Conservation (phyloP, 1,139 yeast species). For the Yamadazyma pseudoaaseri region DNA sequence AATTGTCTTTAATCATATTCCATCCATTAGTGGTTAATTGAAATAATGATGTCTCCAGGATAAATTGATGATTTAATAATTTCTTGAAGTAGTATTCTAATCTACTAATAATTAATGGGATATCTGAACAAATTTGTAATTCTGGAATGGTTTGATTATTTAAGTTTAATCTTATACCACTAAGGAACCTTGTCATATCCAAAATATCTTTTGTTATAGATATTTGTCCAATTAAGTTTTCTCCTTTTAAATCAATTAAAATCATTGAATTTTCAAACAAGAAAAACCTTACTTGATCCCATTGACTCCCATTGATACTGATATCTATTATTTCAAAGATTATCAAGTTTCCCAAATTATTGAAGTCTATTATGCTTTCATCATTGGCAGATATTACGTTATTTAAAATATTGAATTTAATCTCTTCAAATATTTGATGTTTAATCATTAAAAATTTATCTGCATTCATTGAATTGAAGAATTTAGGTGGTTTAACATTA, state of each 20-base stretch:
- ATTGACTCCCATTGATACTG: constrained; percentile 33
- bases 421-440: constrained; percentile 16
- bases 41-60: constrained; percentile 31
- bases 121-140: constrained; percentile 34
- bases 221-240: constrained; percentile 33
- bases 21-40: constrained; percentile 56
- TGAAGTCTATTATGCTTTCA: constrained; percentile 14
- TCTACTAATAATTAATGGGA: constrained; percentile 36
- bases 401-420: constrained; percentile 14
- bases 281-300: constrained; percentile 37
- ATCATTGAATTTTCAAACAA: constrained; percentile 42
- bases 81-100: constrained; percentile 36
- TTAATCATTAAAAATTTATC: constrained; percentile 16
- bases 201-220: constrained; percentile 29
- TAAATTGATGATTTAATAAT: constrained; percentile 12
- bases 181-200: constrained; percentile 22
- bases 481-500: constrained; percentile 26
- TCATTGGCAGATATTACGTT: constrained; percentile 14
- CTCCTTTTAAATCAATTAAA: constrained; percentile 29
- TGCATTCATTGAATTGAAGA: constrained; percentile 14
- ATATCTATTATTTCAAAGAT: constrained; percentile 46
- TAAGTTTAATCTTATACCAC: constrained; percentile 35
- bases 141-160: constrained; percentile 46
- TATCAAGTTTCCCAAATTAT: constrained; percentile 18
- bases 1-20: constrained; percentile 26